Percentiles rank a stretch among this genome's conserved stretches.
Evolutionary conservation across 2,329 filamentous ascomycete species (phyloP).

Genomic region (Lachnellula occidentalis): DNA sequence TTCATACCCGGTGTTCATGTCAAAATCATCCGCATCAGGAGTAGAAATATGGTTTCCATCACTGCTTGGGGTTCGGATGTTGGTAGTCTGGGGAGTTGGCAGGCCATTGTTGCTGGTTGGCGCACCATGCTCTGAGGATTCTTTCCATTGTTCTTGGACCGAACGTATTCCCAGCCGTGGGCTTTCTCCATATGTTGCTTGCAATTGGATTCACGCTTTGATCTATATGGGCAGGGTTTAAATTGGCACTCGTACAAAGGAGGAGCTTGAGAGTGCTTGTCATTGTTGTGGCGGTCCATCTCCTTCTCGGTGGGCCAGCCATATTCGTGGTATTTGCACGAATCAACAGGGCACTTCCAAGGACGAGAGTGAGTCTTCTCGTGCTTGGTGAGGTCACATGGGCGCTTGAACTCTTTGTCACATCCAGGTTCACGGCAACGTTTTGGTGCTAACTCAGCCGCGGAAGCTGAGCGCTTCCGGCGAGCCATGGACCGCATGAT

Average conservation of each 20-base stretch:
- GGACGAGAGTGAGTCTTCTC: slow-evolving; percentile 96
- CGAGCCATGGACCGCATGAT: slow-evolving; percentile 91
- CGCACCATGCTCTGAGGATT: slow-evolving; percentile 36
- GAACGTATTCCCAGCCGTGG: slow-evolving; percentile 83
- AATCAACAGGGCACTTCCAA: slow-evolving; percentile 80
- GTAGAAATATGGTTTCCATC: slow-evolving; percentile 33
- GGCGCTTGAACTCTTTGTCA: slow-evolving; percentile 89
- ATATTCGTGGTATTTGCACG: slow-evolving; percentile 84
- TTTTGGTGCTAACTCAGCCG: slow-evolving; percentile 76
- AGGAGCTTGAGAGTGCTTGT: slow-evolving; percentile 82
- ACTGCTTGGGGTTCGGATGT: slow-evolving; percentile 52
- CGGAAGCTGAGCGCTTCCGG: slow-evolving; percentile 85
- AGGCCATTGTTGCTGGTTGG: slow-evolving; percentile 37
- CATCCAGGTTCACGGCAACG: slow-evolving; percentile 71
- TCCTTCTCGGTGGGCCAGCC: slow-evolving; percentile 99
- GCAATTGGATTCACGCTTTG: slow-evolving; percentile 93
- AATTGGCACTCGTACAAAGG: slow-evolving; percentile 79
- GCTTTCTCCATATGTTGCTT: slow-evolving; percentile 99
- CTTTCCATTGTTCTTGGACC: slow-evolving; percentile 88
- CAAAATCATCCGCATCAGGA: slow-evolving; percentile 23
- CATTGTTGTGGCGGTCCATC: slow-evolving; percentile 90
- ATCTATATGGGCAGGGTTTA: slow-evolving; percentile 83
- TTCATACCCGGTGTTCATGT: slow-evolving; percentile 15
- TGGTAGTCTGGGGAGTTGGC: slow-evolving; percentile 54
- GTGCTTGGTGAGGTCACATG: slow-evolving; percentile 97